These are phyloP conservation scores for Pichia eremophila DNA, from an alignment of 805 yeast species.

Conservation along the genomic window DNA sequence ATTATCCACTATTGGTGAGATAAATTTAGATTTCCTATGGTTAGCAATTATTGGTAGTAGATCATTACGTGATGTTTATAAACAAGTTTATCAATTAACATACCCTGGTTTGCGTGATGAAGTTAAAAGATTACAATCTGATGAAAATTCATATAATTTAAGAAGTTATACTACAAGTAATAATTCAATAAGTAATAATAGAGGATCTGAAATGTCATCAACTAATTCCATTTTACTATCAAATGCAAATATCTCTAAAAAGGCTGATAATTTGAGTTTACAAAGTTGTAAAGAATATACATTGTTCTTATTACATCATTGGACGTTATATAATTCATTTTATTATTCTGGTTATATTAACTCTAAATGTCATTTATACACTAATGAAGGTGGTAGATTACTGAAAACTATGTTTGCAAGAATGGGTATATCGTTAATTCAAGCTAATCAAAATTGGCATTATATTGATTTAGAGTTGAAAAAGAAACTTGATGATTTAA, in stretches of 20 bases:
- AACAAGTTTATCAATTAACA: conserved; percentile 62
- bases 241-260: conserved; percentile 19
- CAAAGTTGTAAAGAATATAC: conserved; percentile 76
- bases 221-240: not conserved
- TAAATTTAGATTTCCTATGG: conserved; percentile 67
- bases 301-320: conserved; percentile 78
- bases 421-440: conserved; percentile 86
- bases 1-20: conserved; percentile 74
- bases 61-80: conserved; percentile 63
- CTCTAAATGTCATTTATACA: conserved; percentile 80
- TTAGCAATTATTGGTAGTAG: conserved; percentile 81
- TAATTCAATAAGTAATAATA: not conserved
- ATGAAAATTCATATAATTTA: conserved; percentile 5
- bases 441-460: conserved; percentile 88
- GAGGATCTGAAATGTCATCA: no score
- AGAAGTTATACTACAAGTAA: not conserved
- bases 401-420: conserved; percentile 88
- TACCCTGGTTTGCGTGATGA: conserved; percentile 76
- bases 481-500: conserved; percentile 57
- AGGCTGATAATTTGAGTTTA: conserved; percentile 31
- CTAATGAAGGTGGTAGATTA: conserved; percentile 80
- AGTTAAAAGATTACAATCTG: conserved; percentile 54
- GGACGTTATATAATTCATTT: conserved; percentile 88
- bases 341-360: conserved; percentile 86
- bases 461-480: conserved; percentile 80